phyloP scores from a whole-genome alignment of 108 stramenopile genomes.

The Stephanodiscus minutulus region DNA sequence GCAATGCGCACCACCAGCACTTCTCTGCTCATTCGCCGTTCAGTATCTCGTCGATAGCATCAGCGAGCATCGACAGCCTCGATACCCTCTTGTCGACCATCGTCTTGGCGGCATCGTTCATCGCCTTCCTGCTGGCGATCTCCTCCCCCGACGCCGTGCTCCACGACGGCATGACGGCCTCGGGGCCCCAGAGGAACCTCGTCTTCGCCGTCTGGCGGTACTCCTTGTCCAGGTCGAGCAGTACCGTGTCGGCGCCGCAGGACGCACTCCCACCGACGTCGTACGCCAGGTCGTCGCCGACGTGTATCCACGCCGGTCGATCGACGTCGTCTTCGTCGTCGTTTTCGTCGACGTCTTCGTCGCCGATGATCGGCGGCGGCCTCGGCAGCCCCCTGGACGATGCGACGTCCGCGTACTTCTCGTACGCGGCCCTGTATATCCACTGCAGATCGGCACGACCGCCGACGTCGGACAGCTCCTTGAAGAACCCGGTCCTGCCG shows the following conservation, averaged over 20 bases:
- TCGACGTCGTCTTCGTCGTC: constrained; percentile 30
- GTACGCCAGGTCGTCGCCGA: constrained; percentile 88
- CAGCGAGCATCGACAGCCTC: constrained; percentile 66
- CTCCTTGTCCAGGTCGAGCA: constrained; percentile 72
- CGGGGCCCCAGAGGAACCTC: constrained; percentile 54
- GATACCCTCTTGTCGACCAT: constrained; percentile 67
- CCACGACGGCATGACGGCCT: constrained; percentile 69
- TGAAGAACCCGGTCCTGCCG: constrained; percentile 74
- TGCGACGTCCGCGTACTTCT: constrained; percentile 68
- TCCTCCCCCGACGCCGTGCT: constrained; percentile 72
- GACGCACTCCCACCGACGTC: constrained; percentile 81
- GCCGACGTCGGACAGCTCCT: constrained; percentile 65
- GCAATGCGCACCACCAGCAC: no score
- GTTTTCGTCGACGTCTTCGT: neutral
- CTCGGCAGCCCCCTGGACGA: constrained; percentile 49
- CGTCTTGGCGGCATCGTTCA: constrained; percentile 81
- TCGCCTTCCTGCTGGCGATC: constrained; percentile 64
- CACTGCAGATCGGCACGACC: constrained; percentile 80
- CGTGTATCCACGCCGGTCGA: constrained; percentile 78
- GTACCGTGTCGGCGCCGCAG: constrained; percentile 88
- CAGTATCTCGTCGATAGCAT: constrained; percentile 77
- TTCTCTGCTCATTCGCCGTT: constrained; percentile 9
- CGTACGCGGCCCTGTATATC: constrained; percentile 86
- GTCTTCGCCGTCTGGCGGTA: constrained; percentile 84
- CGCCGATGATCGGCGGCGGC: constrained; percentile 5